Base-by-base conservation (phyloP, 371 early-diverging fungal species). In the Rhizomucor pusillus region DNA sequence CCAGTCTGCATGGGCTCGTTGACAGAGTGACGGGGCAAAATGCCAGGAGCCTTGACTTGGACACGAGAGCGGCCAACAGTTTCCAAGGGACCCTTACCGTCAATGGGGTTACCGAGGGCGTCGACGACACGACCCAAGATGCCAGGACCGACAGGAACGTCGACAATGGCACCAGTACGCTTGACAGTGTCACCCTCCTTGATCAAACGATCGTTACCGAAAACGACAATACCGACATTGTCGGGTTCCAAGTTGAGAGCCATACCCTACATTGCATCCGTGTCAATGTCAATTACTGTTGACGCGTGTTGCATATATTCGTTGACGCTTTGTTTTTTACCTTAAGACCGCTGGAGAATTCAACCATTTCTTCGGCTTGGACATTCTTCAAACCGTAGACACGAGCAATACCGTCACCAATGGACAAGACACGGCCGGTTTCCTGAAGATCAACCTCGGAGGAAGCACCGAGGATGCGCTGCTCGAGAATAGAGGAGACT, bases 321-420 rank as follows among this genome's bases (percentile, higher is more conserved):
- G n/a, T 14, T 45, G 5, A 20, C 5, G 20, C 12, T 45, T 3
- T 25, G 20, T 55, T 40, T 14, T 22, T 25, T 75, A 88, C 91
- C 89, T 90, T 92, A 53, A 96, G 78, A 71, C 97, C 97, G 77
- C 89, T 89, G 62, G 93, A 91, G 87, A 96, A 96, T 69, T 96
- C 95, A 70, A 96, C 97, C 95, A 96, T 94, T 84, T 96, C 97
- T 80, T 96, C 97, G 71, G 97, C 95, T 80, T 96, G 94, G 65
- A 87, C 85, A 77, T 95, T 93, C 84, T 90, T 90, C 75, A 95
- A 79, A 52, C 97, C 94, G 58, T 93, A 94, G 62, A 96, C 93
- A 87, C 95, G 92, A 63, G 95, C 95, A 80, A 96, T 95, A 92
- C 95, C 95, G 82, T 96, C 97, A 87, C 97, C 96, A 67, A 97